Evolutionary conservation across 768 basidiomycete genomes (phyloP).

Genomic region (Termitomyces heimii): DNA sequence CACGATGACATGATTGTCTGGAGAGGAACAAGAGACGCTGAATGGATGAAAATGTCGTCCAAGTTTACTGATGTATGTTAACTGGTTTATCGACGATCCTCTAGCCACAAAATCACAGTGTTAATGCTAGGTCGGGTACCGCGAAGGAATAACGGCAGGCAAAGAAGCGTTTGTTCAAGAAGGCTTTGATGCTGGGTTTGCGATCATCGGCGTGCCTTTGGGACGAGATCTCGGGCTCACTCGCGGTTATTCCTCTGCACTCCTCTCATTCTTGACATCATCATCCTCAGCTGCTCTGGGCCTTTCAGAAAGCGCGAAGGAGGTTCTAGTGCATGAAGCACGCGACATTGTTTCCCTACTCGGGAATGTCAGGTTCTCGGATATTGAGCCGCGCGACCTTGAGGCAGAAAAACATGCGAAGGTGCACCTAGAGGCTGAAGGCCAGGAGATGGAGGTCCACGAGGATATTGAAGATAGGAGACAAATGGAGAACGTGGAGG

Average conservation of each 20-base stretch:
- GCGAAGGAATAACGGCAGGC: constrained; percentile 93
- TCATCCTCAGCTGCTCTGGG: neutral
- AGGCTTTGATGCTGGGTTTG: constrained; percentile 88
- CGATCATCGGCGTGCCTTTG: constrained; percentile 60
- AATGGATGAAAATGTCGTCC: constrained; percentile 64
- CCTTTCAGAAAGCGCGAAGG: constrained; percentile 2
- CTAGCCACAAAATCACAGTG: neutral
- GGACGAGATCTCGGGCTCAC: constrained; percentile 75
- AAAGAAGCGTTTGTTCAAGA: constrained; percentile 84
- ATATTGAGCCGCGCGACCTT: constrained; percentile 68
- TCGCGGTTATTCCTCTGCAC: constrained; percentile 63
- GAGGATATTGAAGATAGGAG: constrained; percentile 41
- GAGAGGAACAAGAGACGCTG: constrained; percentile 34
- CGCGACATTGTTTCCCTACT: constrained; percentile 53
- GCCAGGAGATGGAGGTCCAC: constrained; percentile 26
- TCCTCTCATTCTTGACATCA: constrained; percentile 51
- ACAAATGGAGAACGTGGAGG: constrained; percentile 50
- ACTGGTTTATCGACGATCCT: neutral
- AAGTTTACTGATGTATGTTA: constrained; percentile 66
- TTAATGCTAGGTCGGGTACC: constrained; percentile 74
- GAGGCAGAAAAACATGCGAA: constrained; percentile 76
- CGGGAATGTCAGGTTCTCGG: constrained; percentile 54
- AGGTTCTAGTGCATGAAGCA: constrained; percentile 34
- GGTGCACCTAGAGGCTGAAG: constrained; percentile 50
- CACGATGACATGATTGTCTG: constrained; percentile 15